Conservation (phyloP, 1,284 basidiomycete genomes). For the Boletellus sp. region DNA sequence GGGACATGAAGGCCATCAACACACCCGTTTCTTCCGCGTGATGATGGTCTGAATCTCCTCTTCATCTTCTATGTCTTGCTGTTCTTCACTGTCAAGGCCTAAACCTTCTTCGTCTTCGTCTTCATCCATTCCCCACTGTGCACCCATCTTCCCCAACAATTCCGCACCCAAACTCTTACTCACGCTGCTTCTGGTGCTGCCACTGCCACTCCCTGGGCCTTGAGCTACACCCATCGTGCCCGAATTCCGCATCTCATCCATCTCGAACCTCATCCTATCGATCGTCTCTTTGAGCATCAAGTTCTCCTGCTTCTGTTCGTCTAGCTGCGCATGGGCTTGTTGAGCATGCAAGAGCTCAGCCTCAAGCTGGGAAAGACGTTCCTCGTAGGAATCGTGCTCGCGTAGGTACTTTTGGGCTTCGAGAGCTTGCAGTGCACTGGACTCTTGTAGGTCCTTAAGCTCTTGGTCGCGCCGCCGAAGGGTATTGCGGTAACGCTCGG, state of each 20-base stretch:
- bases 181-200: conserved; percentile 50
- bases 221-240: conserved; percentile 35
- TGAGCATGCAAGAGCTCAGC: conserved; percentile 64
- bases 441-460: conserved; percentile 62
- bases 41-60: conserved; percentile 79
- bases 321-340: conserved; percentile 67
- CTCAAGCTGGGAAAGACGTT: conserved; percentile 62
- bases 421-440: conserved; percentile 53
- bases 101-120: conserved; percentile 34
- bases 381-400: conserved; percentile 70
- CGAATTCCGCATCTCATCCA: conserved; percentile 78
- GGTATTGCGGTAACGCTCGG: conserved; percentile 73
- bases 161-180: conserved; percentile 83
- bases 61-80: conserved; percentile 62
- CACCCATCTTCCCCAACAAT: conserved; percentile 57
- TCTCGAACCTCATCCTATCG: conserved; percentile 84
- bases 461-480: conserved; percentile 72
- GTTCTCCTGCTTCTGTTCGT: conserved; percentile 91
- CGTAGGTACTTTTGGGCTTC: conserved; percentile 59
- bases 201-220: conserved; percentile 43
- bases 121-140: conserved; percentile 41
- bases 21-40: conserved; percentile 69
- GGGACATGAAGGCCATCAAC: conserved; percentile 24
- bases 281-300: conserved; percentile 89
- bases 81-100: conserved; percentile 43